Percentiles rank a stretch among this genome's conserved stretches.
phyloP scores from a whole-genome alignment of 148 eudicot species.

The Camellia sinensis region DNA sequence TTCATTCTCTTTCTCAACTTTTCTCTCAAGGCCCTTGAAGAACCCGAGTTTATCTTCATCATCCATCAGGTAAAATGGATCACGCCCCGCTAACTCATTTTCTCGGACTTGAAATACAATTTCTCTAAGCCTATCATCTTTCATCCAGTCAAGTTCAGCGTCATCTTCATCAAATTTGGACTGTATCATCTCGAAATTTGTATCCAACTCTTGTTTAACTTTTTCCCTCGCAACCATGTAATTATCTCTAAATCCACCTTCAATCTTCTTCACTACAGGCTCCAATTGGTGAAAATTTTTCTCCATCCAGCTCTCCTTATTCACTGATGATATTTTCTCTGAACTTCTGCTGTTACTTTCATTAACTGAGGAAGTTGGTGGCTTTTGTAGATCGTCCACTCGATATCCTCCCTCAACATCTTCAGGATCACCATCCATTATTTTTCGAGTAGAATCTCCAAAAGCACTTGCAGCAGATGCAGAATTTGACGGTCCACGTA shows the following conservation, averaged over 20 bases:
- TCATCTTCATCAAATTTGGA: slow-evolving; percentile 35
- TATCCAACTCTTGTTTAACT: slow-evolving; percentile 39
- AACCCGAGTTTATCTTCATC: slow-evolving; percentile 69
- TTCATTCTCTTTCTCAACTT: slow-evolving; percentile 64
- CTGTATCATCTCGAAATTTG: slow-evolving; percentile 28
- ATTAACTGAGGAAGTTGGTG: slow-evolving; percentile 14
- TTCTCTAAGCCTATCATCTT: slow-evolving; percentile 76
- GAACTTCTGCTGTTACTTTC: slow-evolving; percentile 23
- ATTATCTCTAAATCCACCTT: slow-evolving; percentile 63
- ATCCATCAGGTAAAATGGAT: slow-evolving; percentile 78
- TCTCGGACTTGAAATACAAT: slow-evolving; percentile 89
- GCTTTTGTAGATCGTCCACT: slow-evolving; percentile 13
- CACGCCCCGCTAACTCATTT: slow-evolving; percentile 80
- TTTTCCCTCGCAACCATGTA: slow-evolving; percentile 64
- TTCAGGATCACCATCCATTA: slow-evolving; percentile 22
- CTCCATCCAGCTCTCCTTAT: slow-evolving; percentile 70
- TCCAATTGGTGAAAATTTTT: slow-evolving; percentile 75
- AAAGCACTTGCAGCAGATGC: slow-evolving; percentile 18
- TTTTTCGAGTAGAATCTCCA: slow-evolving; percentile 17
- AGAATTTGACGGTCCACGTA: slow-evolving; percentile 15
- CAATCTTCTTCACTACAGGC: slow-evolving; percentile 67
- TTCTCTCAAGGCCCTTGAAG: slow-evolving; percentile 73
- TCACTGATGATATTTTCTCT: slow-evolving; percentile 22
- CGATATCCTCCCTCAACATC: slow-evolving; percentile 20
- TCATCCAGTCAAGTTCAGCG: slow-evolving; percentile 88